A percentile compares a stretch with the other conserved stretches of the same genome.
Conservation (phyloP, 441 rosid species). For the Melastoma candidum region DNA sequence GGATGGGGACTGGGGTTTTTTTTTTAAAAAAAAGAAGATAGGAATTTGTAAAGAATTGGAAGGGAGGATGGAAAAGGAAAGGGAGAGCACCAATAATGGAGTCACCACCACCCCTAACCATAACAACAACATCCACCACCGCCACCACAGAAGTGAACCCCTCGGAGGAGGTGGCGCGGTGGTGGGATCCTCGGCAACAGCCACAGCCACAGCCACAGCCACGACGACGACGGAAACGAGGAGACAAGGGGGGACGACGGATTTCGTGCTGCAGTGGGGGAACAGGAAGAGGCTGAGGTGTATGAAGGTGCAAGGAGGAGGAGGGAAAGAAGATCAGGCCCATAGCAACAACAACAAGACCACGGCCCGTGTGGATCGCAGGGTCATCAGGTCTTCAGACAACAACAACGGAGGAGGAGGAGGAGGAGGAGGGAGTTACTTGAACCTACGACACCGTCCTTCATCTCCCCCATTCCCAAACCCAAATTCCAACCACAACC, state of each 20-base stretch:
- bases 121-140: too few relatives aligned
- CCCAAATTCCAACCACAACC: slow-evolving; percentile 15
- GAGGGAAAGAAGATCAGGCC: slow-evolving; percentile 31
- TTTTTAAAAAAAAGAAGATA: too few relatives aligned
- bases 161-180: too few relatives aligned
- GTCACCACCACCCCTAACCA: slow-evolving; percentile 22
- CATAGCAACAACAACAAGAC: slow-evolving; percentile 23
- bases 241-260: slow-evolving; percentile 28
- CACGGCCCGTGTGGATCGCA: slow-evolving; percentile 42
- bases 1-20: too few relatives aligned
- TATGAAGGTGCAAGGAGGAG: slow-evolving; percentile 41
- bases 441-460: slow-evolving; percentile 50
- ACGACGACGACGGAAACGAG: slow-evolving; percentile 9
- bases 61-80: slow-evolving; percentile 39
- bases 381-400: slow-evolving; percentile 31
- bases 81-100: slow-evolving; percentile 20
- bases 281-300: slow-evolving; percentile 58
- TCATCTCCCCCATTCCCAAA: slow-evolving; percentile 30
- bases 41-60: too few relatives aligned
- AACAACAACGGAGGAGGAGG: too few relatives aligned
- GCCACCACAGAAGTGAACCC: too few relatives aligned
- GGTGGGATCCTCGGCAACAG: too few relatives aligned
- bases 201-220: too few relatives aligned
- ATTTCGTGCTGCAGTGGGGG: slow-evolving; percentile 61
- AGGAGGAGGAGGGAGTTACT: slow-evolving; percentile 21